phyloP scores from a whole-genome alignment of 768 basidiomycete species.

The Kwoniella europaea region DNA sequence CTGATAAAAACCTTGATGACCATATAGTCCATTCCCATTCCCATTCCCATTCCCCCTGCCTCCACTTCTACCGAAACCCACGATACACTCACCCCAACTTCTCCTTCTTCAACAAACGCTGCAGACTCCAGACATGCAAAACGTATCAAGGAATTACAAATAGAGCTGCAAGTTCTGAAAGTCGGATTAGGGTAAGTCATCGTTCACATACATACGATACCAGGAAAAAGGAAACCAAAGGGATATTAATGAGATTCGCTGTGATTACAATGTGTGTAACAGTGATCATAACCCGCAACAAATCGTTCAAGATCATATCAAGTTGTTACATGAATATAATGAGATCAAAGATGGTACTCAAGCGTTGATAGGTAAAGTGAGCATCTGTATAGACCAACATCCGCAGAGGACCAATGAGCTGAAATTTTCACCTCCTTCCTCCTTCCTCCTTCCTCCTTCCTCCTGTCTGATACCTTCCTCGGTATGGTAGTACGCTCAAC shows the following conservation, averaged over 20 bases:
- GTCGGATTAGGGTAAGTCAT: constrained; percentile 26
- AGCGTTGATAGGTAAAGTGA: constrained; percentile 54
- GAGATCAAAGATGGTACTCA: constrained; percentile 58
- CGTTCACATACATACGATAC: not conserved
- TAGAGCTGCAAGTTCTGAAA: constrained; percentile 21
- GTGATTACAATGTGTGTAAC: too few relatives aligned
- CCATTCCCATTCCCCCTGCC: too few relatives aligned
- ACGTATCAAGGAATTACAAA: constrained; percentile 15
- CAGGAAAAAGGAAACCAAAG: not conserved
- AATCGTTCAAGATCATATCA: constrained; percentile 50
- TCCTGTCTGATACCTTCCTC: not conserved
- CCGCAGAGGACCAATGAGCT: not conserved
- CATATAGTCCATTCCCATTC: too few relatives aligned
- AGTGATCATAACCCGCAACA: constrained; percentile 43
- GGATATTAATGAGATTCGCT: too few relatives aligned
- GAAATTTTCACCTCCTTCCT: not conserved
- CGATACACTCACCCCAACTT: not conserved
- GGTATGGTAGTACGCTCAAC: constrained; percentile 44
- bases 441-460: too few relatives aligned
- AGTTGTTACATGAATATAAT: constrained; percentile 58
- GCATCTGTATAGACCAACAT: not conserved
- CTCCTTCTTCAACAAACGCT: constrained; percentile 1
- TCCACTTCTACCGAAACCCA: not conserved
- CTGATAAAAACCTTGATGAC: not conserved
- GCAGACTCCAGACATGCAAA: not conserved